Evolutionary conservation across 345 rosid species (phyloP), one percentile per base, ranked within the genome.

Genomic region (Citropsis articulata): DNA sequence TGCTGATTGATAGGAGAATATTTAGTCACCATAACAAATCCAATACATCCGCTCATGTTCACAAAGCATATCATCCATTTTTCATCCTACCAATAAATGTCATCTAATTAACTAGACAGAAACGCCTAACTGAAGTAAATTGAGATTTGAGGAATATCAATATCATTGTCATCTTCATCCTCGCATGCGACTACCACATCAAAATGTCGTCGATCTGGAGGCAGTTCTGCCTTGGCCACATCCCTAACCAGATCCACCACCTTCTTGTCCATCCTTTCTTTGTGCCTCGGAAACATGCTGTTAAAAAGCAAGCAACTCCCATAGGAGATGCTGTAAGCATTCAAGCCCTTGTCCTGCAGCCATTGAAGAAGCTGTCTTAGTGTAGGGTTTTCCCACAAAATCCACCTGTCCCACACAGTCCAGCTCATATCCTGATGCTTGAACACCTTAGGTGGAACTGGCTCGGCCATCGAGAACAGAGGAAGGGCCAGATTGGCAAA

Each of bases 371-470:
- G 93, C 78, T 91, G 97, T 75, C 91, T 86, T 66, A 94, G 80
- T 9, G 92, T 92, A 5, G 97, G 97, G 85, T 94, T 89, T 75
- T 86, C 86, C 77, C 63, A 83, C 7, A 94, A 71, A 14, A 91
- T 83, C 98, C 98, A 94, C 80, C 97, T 83, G 88, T 94, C 97
- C 98, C 98, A 94, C 42, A 92, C 97, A 0, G 96, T 94, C 96
- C 98, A 94, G 66, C 91, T 87, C 98, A 87, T 90, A 82, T 91
- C 97, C 14, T 66, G 83, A 81, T 92, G 98, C 84, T 92, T 87
- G 78, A 94, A 72, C 50, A 90, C 90, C 84, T 94, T 94, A 4
- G 97, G 90, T 2, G 96, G 94, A 21, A 92, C 96, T 1, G 98
- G 98, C 79, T 91, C 91, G 1, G 93, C 93, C 83, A 91, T 91